Conservation (phyloP, 192 early-diverging fungal genomes). For the Backusella morwellensis region DNA sequence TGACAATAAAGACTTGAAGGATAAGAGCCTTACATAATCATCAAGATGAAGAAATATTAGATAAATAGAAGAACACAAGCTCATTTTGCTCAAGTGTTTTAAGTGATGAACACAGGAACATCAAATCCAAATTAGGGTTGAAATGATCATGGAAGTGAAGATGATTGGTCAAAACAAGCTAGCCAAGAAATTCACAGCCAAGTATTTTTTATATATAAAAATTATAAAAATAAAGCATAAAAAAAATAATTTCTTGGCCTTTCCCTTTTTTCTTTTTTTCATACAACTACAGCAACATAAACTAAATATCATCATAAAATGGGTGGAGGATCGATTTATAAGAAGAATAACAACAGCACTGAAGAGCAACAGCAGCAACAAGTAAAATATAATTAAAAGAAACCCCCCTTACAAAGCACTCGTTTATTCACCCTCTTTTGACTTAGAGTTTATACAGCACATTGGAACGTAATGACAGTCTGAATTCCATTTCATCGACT, state of each 20-base stretch:
- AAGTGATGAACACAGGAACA: not conserved
- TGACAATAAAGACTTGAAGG: too few species aligned
- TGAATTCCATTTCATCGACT: not conserved
- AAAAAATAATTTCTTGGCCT: not conserved
- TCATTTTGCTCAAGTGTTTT: not conserved
- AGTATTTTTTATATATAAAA: not conserved
- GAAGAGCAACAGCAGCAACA: not conserved
- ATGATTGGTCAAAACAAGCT: not conserved
- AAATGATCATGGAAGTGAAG: not conserved
- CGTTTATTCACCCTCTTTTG: not conserved
- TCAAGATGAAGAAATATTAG: too few species aligned
- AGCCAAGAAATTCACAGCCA: conserved; percentile 7
- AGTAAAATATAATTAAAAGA: not conserved
- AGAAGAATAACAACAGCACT: not conserved
- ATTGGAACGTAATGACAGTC: not conserved
- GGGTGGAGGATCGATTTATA: not conserved
- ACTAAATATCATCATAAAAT: not conserved
- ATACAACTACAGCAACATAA: not conserved
- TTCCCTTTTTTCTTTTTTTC: not conserved
- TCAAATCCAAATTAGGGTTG: not conserved
- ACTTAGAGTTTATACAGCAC: not conserved
- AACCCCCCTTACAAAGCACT: not conserved
- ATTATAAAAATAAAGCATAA: conserved; percentile 2
- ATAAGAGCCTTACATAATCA: too few species aligned
- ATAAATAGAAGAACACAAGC: too few species aligned